Conservation (phyloP, 768 basidiomycete species). For the Suillus sp. region DNA sequence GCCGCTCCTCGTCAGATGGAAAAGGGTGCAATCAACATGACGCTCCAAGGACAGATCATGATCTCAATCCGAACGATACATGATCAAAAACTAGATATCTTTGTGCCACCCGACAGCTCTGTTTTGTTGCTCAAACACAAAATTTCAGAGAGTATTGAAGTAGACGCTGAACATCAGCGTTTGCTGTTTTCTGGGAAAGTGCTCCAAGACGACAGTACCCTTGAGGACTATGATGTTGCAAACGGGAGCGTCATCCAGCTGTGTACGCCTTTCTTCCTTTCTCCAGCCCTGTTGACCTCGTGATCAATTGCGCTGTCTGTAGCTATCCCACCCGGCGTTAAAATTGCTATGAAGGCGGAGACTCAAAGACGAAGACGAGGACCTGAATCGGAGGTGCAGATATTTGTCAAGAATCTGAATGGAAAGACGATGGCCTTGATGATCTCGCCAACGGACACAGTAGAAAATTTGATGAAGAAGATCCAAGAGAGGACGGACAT, state of each 20-base stretch:
- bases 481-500: constrained; percentile 7
- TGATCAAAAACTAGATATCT: constrained; percentile 6
- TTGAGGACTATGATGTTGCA: constrained; percentile 21
- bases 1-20: background rate
- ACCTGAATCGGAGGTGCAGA: constrained; percentile 27
- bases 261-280: constrained; percentile 17
- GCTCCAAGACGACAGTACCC: constrained; percentile 50
- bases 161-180: constrained; percentile 35
- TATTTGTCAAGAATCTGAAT: constrained; percentile 45
- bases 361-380: constrained; percentile 33
- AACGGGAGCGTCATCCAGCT: constrained; percentile 17
- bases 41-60: constrained; percentile 9
- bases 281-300: background rate
- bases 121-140: constrained; percentile 7
- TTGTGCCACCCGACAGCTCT: constrained; percentile 1
- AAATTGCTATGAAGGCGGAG: background rate
- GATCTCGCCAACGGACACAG: constrained; percentile 31
- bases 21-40: constrained; percentile 6
- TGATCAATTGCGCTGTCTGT: background rate
- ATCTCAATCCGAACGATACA: constrained; percentile 8
- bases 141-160: constrained; percentile 6
- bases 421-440: constrained; percentile 52
- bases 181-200: constrained; percentile 53
- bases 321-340: constrained; percentile 3
- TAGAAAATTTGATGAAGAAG: constrained; percentile 11